phyloP scores from a whole-genome alignment of 441 rosid genomes.

The Theobroma grandiflorum region DNA sequence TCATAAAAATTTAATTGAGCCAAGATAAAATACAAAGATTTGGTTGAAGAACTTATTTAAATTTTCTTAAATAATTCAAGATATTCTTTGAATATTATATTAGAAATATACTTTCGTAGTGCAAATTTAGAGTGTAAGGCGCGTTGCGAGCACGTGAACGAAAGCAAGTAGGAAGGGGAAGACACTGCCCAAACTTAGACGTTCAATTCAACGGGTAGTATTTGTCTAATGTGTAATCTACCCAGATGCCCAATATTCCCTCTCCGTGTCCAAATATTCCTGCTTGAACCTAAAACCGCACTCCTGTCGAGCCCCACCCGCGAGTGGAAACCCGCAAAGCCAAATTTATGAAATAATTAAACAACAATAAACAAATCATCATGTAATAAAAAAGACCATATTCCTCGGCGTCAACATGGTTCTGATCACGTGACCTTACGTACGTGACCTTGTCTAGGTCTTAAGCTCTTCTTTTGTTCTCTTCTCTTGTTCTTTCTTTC shows the following conservation, averaged over 20 bases:
- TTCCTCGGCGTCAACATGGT: slow-evolving; percentile 77
- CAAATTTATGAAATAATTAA: background rate
- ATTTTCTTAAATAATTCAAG: too few relatives aligned
- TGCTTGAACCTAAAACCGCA: background rate
- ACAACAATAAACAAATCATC: background rate
- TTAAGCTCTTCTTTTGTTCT: slow-evolving; percentile 38
- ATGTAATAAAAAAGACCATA: slow-evolving; percentile 31
- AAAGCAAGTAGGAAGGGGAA: slow-evolving; percentile 5
- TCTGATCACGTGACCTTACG: slow-evolving; percentile 66
- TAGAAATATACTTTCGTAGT: too few relatives aligned
- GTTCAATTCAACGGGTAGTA: slow-evolving; percentile 50
- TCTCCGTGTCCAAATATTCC: slow-evolving; percentile 66
- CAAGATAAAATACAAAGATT: too few relatives aligned
- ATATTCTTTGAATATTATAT: too few relatives aligned
- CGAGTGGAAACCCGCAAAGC: slow-evolving; percentile 38
- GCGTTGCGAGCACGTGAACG: background rate
- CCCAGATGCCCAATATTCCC: slow-evolving; percentile 61
- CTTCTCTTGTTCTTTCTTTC: slow-evolving; percentile 31
- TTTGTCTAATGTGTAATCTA: slow-evolving; percentile 46
- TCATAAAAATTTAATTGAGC: too few relatives aligned
- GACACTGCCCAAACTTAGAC: background rate
- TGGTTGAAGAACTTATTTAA: too few relatives aligned
- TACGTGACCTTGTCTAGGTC: slow-evolving; percentile 51
- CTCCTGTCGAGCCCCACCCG: slow-evolving; percentile 60
- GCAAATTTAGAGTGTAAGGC: background rate